Percentiles rank a stretch among this genome's conserved stretches.
These are phyloP conservation scores for Pisolithus sp. DNA, from an alignment of 768 basidiomycete genomes.

Conservation along the genomic window DNA sequence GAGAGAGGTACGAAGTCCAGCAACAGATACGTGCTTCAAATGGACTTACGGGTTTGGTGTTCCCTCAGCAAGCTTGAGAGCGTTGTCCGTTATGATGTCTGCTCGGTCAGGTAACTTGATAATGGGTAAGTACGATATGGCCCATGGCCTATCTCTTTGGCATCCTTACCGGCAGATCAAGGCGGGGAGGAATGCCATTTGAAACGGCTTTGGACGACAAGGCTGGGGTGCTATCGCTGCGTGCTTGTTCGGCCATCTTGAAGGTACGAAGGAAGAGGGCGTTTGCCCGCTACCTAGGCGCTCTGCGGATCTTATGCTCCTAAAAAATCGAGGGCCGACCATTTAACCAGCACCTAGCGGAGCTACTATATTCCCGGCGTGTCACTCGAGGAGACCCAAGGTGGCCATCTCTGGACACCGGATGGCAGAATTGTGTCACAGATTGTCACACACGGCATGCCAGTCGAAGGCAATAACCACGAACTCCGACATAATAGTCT, in stretches of 20 bases:
- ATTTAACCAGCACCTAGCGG: no score
- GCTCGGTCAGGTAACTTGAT: constrained; percentile 41
- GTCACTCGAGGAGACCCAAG: no score
- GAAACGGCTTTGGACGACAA: constrained; percentile 22
- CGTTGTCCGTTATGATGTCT: constrained; percentile 45
- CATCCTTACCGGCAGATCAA: constrained; percentile 35
- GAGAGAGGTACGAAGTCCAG: neutral
- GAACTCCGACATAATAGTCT: no score
- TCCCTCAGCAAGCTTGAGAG: constrained; percentile 33
- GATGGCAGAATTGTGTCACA: no score
- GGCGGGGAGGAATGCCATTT: constrained; percentile 34
- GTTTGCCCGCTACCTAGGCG: neutral
- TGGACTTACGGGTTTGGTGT: constrained; percentile 34
- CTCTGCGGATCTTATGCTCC: neutral
- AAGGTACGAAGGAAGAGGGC: neutral
- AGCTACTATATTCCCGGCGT: no score
- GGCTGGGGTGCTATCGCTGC: neutral
- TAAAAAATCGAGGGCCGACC: neutral
- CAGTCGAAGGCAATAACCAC: no score
- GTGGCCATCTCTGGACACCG: no score
- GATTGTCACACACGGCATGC: no score
- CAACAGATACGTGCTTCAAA: neutral
- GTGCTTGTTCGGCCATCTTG: neutral
- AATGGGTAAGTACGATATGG: neutral
- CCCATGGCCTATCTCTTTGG: neutral